Evolutionary conservation across 306 rosid genomes (phyloP).

Genomic region (Cyclanthera cordifolia): DNA sequence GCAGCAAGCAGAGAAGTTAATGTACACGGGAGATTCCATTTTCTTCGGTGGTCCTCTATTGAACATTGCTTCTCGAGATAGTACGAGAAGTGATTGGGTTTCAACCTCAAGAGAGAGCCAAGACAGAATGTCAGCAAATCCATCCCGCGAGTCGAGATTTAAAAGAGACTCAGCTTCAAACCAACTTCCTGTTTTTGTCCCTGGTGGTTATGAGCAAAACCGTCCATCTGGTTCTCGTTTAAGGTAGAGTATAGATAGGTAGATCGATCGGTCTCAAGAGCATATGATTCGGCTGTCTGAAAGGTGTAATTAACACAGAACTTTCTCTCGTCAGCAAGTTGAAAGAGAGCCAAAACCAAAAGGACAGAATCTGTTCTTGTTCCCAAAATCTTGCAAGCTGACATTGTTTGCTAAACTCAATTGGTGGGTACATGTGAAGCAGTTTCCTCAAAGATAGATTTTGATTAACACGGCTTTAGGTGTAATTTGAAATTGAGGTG

Average conservation of each 20-base stretch:
- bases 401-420: constrained; percentile 7
- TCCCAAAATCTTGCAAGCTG: constrained; percentile 11
- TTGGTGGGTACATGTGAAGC: constrained; percentile 4
- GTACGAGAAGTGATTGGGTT: constrained; percentile 44
- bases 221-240: constrained; percentile 45
- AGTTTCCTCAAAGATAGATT: constrained; percentile 19
- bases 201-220: constrained; percentile 49
- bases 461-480: constrained; percentile 18
- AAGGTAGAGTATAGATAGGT: constrained; percentile 28
- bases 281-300: constrained; percentile 13
- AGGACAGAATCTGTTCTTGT: constrained; percentile 5
- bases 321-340: no score
- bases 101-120: constrained; percentile 36
- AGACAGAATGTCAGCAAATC: constrained; percentile 38
- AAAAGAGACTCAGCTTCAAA: constrained; percentile 67
- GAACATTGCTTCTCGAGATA: constrained; percentile 54
- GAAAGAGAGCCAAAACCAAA: neutral
- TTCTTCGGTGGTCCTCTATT: constrained; percentile 86
- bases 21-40: constrained; percentile 86
- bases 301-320: constrained; percentile 11
- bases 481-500: constrained; percentile 28
- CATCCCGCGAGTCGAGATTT: constrained; percentile 64
- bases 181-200: constrained; percentile 91
- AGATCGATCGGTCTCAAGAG: neutral
- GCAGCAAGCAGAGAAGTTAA: constrained; percentile 56